Evolutionary conservation across 2,329 filamentous ascomycete species (phyloP).

Genomic region (Cadophora luteo-olivacea): DNA sequence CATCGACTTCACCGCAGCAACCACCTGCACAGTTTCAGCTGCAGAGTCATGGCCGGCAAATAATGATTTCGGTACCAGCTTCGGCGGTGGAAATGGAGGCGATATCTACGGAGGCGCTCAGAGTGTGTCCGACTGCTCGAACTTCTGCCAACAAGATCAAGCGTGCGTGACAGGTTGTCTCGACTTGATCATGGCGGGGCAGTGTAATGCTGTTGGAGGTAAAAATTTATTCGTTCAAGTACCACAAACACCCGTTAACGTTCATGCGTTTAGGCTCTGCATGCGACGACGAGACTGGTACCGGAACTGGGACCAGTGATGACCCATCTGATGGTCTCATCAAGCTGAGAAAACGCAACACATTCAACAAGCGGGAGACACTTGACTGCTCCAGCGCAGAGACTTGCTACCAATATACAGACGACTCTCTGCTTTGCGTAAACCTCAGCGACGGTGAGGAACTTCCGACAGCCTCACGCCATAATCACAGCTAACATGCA

Average conservation of each 20-base stretch:
- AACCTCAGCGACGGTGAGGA: conserved; percentile 5
- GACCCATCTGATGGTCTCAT: conserved; percentile 10
- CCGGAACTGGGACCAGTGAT: neutral
- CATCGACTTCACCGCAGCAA: neutral
- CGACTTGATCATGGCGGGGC: conserved; percentile 17
- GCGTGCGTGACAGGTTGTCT: conserved; percentile 12
- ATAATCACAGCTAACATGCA: neutral
- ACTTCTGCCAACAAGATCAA: conserved; percentile 20
- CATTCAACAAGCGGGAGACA: neutral
- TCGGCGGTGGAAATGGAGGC: neutral
- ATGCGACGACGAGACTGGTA: neutral
- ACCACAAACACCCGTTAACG: no score
- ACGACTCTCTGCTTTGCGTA: conserved; percentile 15
- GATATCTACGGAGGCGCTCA: conserved; percentile 11
- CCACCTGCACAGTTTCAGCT: neutral
- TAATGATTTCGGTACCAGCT: conserved; percentile 11
- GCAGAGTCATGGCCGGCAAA: conserved; percentile 7
- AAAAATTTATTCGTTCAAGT: neutral
- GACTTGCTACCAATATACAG: conserved; percentile 18
- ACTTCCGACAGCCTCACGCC: neutral
- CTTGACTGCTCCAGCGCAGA: conserved; percentile 1
- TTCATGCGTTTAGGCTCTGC: neutral
- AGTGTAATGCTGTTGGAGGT: conserved; percentile 17
- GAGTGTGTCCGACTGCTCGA: conserved; percentile 4
- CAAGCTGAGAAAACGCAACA: conserved; percentile 8